Base-by-base conservation (phyloP, 345 rosid species). In the Crucihimalaya himalaica region DNA sequence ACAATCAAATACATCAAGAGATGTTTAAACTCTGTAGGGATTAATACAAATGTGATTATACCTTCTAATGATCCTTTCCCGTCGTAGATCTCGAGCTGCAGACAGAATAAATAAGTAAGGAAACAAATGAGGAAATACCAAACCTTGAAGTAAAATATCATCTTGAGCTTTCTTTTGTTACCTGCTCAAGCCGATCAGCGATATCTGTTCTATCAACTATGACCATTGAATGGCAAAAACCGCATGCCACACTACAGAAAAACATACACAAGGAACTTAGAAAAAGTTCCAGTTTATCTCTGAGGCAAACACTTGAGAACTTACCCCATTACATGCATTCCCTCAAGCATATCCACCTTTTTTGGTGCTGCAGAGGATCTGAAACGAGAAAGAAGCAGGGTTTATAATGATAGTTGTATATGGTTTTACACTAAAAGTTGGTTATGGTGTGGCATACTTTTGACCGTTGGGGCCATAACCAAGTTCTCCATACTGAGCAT, bases 391-490 rank as follows among this genome's bases (percentile, higher is more conserved):
- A 65, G 70, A 67, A 50, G 13, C 53, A 60, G 12, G 32, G 51
- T 14, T 48, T 19, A 27, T 1, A 65, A 8, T 45, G 55, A 70
- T 11, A 28, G 37, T 29, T 18, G 0, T 72, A 68, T 50, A 42
- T 67, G 71, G 63, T 51, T 14, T 32, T 9, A 60, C 54, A 39
- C 15, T 25, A 21, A 23, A 25, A 4, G 35, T 18, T 9, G 40
- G 20, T 69, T 28, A 48, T 10, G 43, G 71, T 7, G 65, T 51
- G 11, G 63, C 84, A 20, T 87, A 91, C 98, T 94, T 94, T 74
- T 94, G 98, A 68, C 92, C 97, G 18, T 46, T 72, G 51, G 99
- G 99, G 56, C 99, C 99, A 63, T 95, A 95, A 79, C 98, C 99
- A 52, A 95, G 85, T 75, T 95, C 99, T 54, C 99, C 99, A 73